Evolutionary conservation across 2,329 filamentous ascomycete genomes (phyloP), one percentile per base, ranked within the genome.

Genomic region (Cercospora berteroae): DNA sequence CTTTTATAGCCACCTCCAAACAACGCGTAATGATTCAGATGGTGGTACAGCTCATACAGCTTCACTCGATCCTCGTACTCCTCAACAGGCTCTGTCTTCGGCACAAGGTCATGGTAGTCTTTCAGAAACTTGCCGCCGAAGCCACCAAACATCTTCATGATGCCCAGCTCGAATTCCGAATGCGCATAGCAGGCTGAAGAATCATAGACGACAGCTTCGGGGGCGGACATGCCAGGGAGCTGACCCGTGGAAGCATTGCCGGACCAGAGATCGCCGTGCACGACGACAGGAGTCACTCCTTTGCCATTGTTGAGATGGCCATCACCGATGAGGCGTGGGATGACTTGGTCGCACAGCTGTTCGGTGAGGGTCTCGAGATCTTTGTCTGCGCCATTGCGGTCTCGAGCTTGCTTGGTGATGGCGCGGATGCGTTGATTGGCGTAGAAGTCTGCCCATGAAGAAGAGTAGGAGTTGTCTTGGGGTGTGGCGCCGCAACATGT

Each of bases 61-160:
- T 81, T 81, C 29, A 96, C 81, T 18, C 94, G 84, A 79, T 97
- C 94, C n/a, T 90, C 88, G 82, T 92, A 97, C 82, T 98, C 94
- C 10, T 86, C 87, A 10, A 83, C 85, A 0, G 94, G 94, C 77
- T 96, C 91, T 8, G 90, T 89, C 81, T 90, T 96, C 0, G 90
- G 90, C 57, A 94, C 88, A 25, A 93, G 76, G 44, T 82, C 78
- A 77, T 91, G 87, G 77, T 97, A 98, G 76, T 95, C 92, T 33
- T 84, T 84, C 83, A 91, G 88, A 74, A 97, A 96, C 0, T 76
- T 78, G 0, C 78, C 74, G 0, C 88, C 88, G 79, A 96, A 97
- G 0, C 94, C 94, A 0, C 94, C 94, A 84, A 97, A 98, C 93
- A 97, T 96, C 61, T 86, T 87, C 93, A 97, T 97, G 72, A 96